Base-by-base conservation (phyloP, 371 early-diverging fungal genomes). In the Mortierella sp. region DNA sequence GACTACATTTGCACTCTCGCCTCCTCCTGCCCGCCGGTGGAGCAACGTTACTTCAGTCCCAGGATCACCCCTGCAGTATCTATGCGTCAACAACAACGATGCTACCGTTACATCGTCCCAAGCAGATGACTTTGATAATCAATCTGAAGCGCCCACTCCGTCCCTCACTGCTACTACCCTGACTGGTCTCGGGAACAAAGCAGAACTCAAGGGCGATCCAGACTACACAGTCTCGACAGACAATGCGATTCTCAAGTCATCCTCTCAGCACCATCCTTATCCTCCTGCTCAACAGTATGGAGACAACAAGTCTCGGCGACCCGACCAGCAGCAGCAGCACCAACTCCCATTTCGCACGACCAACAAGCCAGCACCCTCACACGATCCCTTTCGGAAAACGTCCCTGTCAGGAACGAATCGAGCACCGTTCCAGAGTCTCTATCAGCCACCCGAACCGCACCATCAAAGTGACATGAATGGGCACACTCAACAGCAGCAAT, bases 321-420 rank as follows among this genome's bases (percentile, higher is more conserved):
- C 9, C 4, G 24, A 48, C 2, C 71, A 68, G 55, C 72, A 64
- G 44, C 67, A 68, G 34, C 63, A 40, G 31, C 64, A 79, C 7
- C 77, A 58, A 61, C 34, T 82, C 19, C 81, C 81, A 2, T 31
- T 81, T 29, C 70, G 77, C 29, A 73, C 73, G 2, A 74, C 66
- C 61, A 81, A 81, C 77, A 81, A 82, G 19, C 82, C 82, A 13
- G 64, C 68, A 37, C 82, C 82, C 29, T 78, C 82, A 0, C 77
- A 82, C 29, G 82, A 77, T 26, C 82, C 82, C 29, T 82, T 82
- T 48, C 77, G 82, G 10, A 77, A 61, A 19, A 55, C 73, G 22
- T 73, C 73, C 2, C 44, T 73, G 0, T 65, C 76, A 11, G 40
- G 39, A 6, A 11, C 29, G 9, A 55, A 11, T 66, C 39, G 69